Evolutionary conservation across 2,329 filamentous ascomycete species (phyloP).

Genomic region (Emydomyces testavorans): DNA sequence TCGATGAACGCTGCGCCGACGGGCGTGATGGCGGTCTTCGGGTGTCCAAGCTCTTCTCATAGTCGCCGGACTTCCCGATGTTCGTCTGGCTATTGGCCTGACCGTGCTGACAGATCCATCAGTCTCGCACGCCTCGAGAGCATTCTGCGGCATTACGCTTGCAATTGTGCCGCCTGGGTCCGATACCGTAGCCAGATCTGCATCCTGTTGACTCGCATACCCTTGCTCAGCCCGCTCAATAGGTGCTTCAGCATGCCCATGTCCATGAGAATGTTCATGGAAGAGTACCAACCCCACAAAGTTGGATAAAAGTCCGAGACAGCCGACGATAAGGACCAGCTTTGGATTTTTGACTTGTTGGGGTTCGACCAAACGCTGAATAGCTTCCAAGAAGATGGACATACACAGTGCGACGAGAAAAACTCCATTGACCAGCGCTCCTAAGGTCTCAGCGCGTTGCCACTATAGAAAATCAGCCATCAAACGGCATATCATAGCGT

Average conservation of each 20-base stretch:
- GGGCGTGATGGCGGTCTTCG: slow-evolving; percentile 14
- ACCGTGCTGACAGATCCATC: slow-evolving; percentile 14
- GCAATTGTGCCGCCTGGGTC: slow-evolving; percentile 50
- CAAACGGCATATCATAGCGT: neutral
- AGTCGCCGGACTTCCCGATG: slow-evolving; percentile 12
- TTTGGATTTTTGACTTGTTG: slow-evolving; percentile 75
- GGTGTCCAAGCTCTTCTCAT: slow-evolving; percentile 1
- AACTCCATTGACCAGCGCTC: slow-evolving; percentile 92
- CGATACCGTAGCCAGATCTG: slow-evolving; percentile 31
- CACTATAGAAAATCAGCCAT: slow-evolving; percentile 46
- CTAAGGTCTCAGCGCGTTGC: slow-evolving; percentile 93
- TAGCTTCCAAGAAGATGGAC: slow-evolving; percentile 89
- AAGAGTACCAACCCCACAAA: slow-evolving; percentile 80
- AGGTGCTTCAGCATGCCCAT: slow-evolving; percentile 39
- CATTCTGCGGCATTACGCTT: slow-evolving; percentile 53
- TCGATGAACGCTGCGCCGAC: slow-evolving; percentile 24
- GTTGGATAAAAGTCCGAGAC: slow-evolving; percentile 74
- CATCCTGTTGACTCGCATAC: slow-evolving; percentile 29
- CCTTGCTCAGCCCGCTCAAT: slow-evolving; percentile 30
- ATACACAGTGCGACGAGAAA: slow-evolving; percentile 94
- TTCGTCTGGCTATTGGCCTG: slow-evolving; percentile 12
- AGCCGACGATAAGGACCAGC: slow-evolving; percentile 82
- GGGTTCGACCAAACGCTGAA: slow-evolving; percentile 83
- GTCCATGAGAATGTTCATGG: slow-evolving; percentile 81
- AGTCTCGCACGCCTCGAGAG: slow-evolving; percentile 40